Base-by-base conservation (phyloP, 345 rosid genomes). In the Punica granatum region DNA sequence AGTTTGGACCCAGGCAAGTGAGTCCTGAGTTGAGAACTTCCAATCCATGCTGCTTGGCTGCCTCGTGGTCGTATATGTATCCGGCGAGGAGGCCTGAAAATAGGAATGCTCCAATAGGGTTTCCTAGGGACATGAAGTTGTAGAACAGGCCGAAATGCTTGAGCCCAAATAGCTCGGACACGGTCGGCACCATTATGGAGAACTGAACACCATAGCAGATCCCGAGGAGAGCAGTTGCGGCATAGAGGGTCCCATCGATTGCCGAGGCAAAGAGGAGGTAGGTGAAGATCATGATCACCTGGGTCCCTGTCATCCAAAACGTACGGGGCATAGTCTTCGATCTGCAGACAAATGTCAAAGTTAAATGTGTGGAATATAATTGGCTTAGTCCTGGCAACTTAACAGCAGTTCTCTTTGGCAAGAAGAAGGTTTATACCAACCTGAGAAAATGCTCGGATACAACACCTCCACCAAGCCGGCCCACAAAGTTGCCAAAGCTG, bases 391-490 rank as follows among this genome's bases (percentile, higher is more conserved):
- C 34, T 30, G 0, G 61, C 34, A 56, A 7, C 33, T 26, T 26
- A n/a, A 30, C 11, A 26, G 34, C 12, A 56, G 16, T 30, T 26
- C 1, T 53, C 41, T 8, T 53, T 10, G 59, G 30, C 31, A 26
- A 56, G 18, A 13, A 56, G 61, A 12, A 23, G 16, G 16, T 31
- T 37, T 42, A 33, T 18, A 71, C 81, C 33, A 6, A 85, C 90
- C 90, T 85, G 72, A 88, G 87, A 74, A 82, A 88, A 72, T 88
- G 83, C 62, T 88, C 90, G 46, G 90, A 88, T 41, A 88, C 65
- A 2, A 53, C 44, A 3, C 92, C 92, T 14, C 90, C 85, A 25
- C 90, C 85, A 42, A 88, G 86, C 30, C 90, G 88, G 49, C 92
- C 90, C 10, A 74, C 63, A 64, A 88, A 88, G 75, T 88, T 85